These are phyloP conservation scores for Suhomyces sp. DNA, from an alignment of 805 yeast genomes.

Conservation along the genomic window DNA sequence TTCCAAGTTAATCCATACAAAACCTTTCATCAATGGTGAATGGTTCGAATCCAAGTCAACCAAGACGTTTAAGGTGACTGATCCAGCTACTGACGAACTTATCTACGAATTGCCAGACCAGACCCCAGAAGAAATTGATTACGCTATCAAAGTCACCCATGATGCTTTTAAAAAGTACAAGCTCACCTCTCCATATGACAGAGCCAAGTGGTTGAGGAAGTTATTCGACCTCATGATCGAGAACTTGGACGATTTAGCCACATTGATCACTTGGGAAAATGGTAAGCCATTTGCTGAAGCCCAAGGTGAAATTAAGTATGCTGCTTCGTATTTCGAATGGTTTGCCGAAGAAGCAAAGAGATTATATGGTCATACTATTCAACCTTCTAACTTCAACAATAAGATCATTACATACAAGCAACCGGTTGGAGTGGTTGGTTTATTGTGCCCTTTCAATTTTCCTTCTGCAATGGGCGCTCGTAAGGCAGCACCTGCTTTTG, in stretches of 20 bases:
- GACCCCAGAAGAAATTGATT: slow-evolving; percentile 40
- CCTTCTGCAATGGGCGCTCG: slow-evolving; percentile 68
- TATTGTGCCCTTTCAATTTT: slow-evolving; percentile 67
- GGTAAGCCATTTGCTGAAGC: slow-evolving; percentile 59
- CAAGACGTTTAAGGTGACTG: slow-evolving; percentile 36
- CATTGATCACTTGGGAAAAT: slow-evolving; percentile 57
- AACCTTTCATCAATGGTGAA: slow-evolving; percentile 40
- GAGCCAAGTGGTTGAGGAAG: slow-evolving; percentile 51
- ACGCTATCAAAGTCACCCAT: slow-evolving; percentile 48
- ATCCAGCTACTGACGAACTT: slow-evolving; percentile 41
- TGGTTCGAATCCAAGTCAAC: slow-evolving; percentile 39
- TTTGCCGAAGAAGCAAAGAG: slow-evolving; percentile 57
- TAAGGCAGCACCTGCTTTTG: slow-evolving; percentile 63
- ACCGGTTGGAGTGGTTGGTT: slow-evolving; percentile 64
- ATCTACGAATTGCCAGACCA: slow-evolving; percentile 45
- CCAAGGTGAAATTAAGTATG: slow-evolving; percentile 55
- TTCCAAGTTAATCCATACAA: slow-evolving; percentile 30
- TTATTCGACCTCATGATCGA: slow-evolving; percentile 52
- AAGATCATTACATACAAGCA: slow-evolving; percentile 55
- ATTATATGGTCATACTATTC: slow-evolving; percentile 55
- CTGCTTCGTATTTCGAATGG: slow-evolving; percentile 51
- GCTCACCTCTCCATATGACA: slow-evolving; percentile 49
- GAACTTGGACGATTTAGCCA: slow-evolving; percentile 56
- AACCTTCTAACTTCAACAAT: slow-evolving; percentile 50
- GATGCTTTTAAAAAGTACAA: slow-evolving; percentile 47